These are phyloP conservation scores for Saitozyma podzolica DNA, from an alignment of 768 basidiomycete species.

Conservation along the genomic window DNA sequence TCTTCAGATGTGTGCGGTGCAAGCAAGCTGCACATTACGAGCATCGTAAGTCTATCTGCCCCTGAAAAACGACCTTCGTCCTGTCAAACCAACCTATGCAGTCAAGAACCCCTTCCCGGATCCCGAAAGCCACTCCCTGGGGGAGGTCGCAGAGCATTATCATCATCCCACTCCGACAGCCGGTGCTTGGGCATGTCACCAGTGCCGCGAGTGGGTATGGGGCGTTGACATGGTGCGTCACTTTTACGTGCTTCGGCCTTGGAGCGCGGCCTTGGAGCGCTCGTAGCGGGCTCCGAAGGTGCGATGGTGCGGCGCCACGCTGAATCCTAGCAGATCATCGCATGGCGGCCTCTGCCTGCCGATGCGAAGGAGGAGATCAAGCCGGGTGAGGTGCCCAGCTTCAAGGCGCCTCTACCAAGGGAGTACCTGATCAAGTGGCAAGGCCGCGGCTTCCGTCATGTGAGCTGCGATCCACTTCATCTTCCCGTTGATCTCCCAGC, in stretches of 20 bases:
- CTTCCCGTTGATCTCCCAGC: not conserved
- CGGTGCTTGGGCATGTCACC: constrained; percentile 60
- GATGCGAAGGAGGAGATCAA: constrained; percentile 62
- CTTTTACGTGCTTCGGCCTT: not conserved
- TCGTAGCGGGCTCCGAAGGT: no score
- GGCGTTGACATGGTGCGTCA: constrained; percentile 60
- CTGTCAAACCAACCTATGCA: constrained; percentile 20
- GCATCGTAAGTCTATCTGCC: constrained; percentile 56
- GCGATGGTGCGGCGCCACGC: no score
- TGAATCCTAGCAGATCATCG: constrained; percentile 63
- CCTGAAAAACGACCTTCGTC: not conserved
- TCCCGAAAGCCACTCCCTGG: constrained; percentile 60
- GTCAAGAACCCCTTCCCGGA: constrained; percentile 55
- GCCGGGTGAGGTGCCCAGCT: constrained; percentile 56
- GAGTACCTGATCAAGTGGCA: constrained; percentile 93
- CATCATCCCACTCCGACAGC: constrained; percentile 18
- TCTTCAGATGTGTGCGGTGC: constrained; percentile 82
- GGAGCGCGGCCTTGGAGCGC: no score
- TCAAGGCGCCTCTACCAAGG: constrained; percentile 69
- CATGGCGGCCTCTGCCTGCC: constrained; percentile 81
- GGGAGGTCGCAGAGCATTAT: constrained; percentile 34
- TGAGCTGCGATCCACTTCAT: constrained; percentile 19
- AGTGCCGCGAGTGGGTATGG: constrained; percentile 72
- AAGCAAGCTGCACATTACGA: constrained; percentile 78
- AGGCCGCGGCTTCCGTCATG: constrained; percentile 68